phyloP scores from a whole-genome alignment of 176 grass and related monocot genomes.

The Hordeum vulgare region MorexV3_pseudomolecules_assembly NC_058522.1:421090953-421091452 shows the following conservation, averaged over 20 bases:
- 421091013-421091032: not conserved
- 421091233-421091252: constrained; percentile 66
- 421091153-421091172: not conserved
- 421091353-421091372: constrained; percentile 60
- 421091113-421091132: not conserved
- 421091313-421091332: constrained; percentile 63
- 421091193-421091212: constrained; percentile 13
- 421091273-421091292: constrained; percentile 84
- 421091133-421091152: not conserved
- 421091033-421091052: not conserved
- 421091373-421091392: constrained; percentile 5
- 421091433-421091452: not conserved
- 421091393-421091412: constrained; percentile 12
- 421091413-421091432: not conserved
- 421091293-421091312: constrained; percentile 91
- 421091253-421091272: constrained; percentile 86
- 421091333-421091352: constrained; percentile 82
- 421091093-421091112: constrained; percentile 1
- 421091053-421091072: not conserved
- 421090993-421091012: constrained; percentile 3
- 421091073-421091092: not conserved
- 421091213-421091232: constrained; percentile 88
- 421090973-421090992: not conserved
- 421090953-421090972: not conserved
- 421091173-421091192: constrained; percentile 4